These are phyloP conservation scores for Kodamaea kaohsiungensis DNA, from an alignment of 805 yeast species.

Conservation along the genomic window DNA sequence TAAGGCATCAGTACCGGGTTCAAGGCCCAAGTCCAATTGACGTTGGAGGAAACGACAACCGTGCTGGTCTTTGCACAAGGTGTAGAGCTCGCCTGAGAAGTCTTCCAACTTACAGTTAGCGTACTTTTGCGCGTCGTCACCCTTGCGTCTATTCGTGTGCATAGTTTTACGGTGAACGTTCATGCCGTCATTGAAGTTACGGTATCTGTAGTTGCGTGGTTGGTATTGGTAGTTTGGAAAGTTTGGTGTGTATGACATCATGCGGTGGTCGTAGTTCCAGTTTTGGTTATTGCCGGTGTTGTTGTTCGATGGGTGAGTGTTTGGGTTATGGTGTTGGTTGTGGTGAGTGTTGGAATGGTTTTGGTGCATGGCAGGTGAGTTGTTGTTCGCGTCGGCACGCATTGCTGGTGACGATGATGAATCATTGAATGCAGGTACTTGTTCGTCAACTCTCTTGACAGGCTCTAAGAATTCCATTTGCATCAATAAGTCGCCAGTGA, in stretches of 20 bases:
- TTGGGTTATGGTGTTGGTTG: not conserved
- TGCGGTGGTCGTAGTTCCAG: constrained; percentile 17
- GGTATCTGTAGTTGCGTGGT: constrained; percentile 1
- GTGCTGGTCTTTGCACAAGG: constrained; percentile 92
- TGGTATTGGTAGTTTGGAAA: constrained; percentile 3
- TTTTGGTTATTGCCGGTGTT: constrained; percentile 5
- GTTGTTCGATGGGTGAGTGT: not conserved
- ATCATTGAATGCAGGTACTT: not conserved
- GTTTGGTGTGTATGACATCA: constrained; percentile 1
- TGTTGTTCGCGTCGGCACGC: too few species aligned
- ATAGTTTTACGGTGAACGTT: constrained; percentile 46
- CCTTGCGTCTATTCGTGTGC: constrained; percentile 39
- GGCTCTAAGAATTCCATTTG: constrained; percentile 1
- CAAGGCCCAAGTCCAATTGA: constrained; percentile 68
- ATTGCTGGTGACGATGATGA: not conserved
- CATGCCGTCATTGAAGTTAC: constrained; percentile 17
- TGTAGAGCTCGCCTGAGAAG: constrained; percentile 70
- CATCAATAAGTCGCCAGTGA: not conserved
- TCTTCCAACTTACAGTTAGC: constrained; percentile 67
- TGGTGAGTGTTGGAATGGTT: not conserved
- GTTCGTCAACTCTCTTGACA: not conserved
- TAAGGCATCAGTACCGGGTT: constrained; percentile 15
- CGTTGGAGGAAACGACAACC: constrained; percentile 93
- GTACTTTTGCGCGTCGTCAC: constrained; percentile 72
- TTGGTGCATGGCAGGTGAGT: not conserved